phyloP scores from a whole-genome alignment of 306 rosid species.

The Cucumis cinereus region DNA sequence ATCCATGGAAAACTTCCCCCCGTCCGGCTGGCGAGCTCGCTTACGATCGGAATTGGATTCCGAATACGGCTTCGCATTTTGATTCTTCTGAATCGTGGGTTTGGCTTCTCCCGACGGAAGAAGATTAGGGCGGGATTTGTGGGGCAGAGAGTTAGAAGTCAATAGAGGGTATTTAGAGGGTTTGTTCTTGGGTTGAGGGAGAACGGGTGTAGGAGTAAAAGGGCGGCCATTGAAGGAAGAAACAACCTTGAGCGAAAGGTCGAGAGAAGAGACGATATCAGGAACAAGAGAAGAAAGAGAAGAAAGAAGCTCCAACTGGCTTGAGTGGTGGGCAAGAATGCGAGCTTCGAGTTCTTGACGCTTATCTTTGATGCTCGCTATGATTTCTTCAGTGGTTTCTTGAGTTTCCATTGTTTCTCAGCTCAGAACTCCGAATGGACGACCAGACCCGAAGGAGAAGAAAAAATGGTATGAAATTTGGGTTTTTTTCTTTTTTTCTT shows the following conservation, averaged over 20 bases:
- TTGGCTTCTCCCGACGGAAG: conserved; percentile 15
- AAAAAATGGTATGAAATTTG: neutral
- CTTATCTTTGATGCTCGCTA: conserved; percentile 29
- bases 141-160: conserved; percentile 13
- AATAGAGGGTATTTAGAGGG: conserved; percentile 7
- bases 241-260: conserved; percentile 68
- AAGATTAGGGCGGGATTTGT: conserved; percentile 8
- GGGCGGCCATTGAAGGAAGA: conserved; percentile 68
- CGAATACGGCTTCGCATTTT: conserved; percentile 11
- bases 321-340: conserved; percentile 47
- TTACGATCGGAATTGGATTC: conserved; percentile 13
- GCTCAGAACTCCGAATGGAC: neutral
- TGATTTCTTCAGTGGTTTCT: conserved; percentile 29
- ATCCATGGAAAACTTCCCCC: conserved; percentile 16
- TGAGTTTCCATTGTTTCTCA: conserved; percentile 36
- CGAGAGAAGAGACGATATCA: conserved; percentile 57
- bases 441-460: neutral
- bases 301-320: conserved; percentile 65
- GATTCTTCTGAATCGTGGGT: conserved; percentile 17
- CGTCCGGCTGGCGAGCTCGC: conserved; percentile 7
- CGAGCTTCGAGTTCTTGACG: conserved; percentile 68
- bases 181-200: conserved; percentile 37
- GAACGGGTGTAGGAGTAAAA: conserved; percentile 64
- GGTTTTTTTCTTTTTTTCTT: neutral
- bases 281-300: conserved; percentile 54